phyloP scores from a whole-genome alignment of 2,329 filamentous ascomycete genomes.

The Phyllosticta paracitricarpa region DNA sequence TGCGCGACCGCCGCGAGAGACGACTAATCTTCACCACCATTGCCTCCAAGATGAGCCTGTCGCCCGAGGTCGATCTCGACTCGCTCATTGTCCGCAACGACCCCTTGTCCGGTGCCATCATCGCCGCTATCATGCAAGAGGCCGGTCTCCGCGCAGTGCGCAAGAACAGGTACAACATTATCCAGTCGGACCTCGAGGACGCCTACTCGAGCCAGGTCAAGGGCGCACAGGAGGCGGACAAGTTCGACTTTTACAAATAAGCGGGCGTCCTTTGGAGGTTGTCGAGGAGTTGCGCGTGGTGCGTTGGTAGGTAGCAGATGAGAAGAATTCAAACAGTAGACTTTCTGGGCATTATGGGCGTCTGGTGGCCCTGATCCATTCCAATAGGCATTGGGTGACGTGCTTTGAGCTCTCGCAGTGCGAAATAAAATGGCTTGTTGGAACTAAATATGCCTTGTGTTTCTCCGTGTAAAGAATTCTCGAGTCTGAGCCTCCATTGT shows the following conservation, averaged over 20 bases:
- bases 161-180: slow-evolving; percentile 99
- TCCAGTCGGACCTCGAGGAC: slow-evolving; percentile 92
- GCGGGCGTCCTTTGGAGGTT: neutral
- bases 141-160: slow-evolving; percentile 86
- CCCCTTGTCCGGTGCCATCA: slow-evolving; percentile 86
- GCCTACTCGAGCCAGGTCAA: slow-evolving; percentile 97
- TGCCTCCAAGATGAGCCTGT: slow-evolving; percentile 91
- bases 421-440: too few species aligned
- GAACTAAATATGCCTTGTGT: too few species aligned
- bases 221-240: slow-evolving; percentile 55
- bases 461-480: too few species aligned
- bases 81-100: slow-evolving; percentile 95
- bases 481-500: too few species aligned
- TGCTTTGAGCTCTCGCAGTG: too few species aligned
- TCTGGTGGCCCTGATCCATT: neutral
- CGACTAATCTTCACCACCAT: slow-evolving; percentile 97
- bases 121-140: slow-evolving; percentile 99
- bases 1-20: slow-evolving; percentile 87
- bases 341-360: neutral
- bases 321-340: neutral
- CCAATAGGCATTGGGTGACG: too few species aligned
- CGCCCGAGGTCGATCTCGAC: slow-evolving; percentile 92
- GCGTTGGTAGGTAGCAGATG: neutral
- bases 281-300: neutral
- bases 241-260: slow-evolving; percentile 60